Evolutionary conservation across 768 basidiomycete species (phyloP).

Genomic region (Gyrodon lividus): DNA sequence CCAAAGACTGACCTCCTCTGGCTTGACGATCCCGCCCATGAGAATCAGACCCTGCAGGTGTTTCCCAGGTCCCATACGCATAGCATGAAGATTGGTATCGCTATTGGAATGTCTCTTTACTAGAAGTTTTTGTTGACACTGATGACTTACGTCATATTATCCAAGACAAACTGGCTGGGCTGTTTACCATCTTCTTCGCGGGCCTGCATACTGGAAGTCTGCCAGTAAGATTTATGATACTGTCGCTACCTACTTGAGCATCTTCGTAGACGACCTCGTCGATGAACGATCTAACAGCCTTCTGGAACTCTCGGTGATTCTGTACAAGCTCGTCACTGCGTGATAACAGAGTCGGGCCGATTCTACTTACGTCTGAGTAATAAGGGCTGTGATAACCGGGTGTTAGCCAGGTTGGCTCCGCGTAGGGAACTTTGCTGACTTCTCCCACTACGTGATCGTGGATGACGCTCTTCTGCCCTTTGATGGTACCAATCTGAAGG

Average conservation of each 20-base stretch:
- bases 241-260: constrained; percentile 27
- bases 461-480: constrained; percentile 59
- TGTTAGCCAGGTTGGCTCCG: constrained; percentile 81
- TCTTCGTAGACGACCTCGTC: constrained; percentile 60
- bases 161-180: constrained; percentile 71
- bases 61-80: constrained; percentile 89
- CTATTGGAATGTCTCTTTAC: constrained; percentile 29
- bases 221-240: constrained; percentile 20
- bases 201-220: constrained; percentile 32
- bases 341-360: background rate
- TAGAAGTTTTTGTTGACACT: background rate
- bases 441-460: constrained; percentile 50
- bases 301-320: constrained; percentile 49
- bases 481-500: constrained; percentile 71
- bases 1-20: constrained; percentile 57
- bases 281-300: constrained; percentile 56
- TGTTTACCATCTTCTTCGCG: constrained; percentile 91
- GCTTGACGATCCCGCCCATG: constrained; percentile 71
- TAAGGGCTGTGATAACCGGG: constrained; percentile 68
- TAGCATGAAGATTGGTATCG: constrained; percentile 75
- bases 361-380: constrained; percentile 57
- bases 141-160: constrained; percentile 70
- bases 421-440: constrained; percentile 79
- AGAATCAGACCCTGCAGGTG: constrained; percentile 77
- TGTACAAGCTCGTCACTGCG: constrained; percentile 22